phyloP scores from a whole-genome alignment of 192 early-diverging fungal species.

The Rhizoclosmatium globosum region DNA sequence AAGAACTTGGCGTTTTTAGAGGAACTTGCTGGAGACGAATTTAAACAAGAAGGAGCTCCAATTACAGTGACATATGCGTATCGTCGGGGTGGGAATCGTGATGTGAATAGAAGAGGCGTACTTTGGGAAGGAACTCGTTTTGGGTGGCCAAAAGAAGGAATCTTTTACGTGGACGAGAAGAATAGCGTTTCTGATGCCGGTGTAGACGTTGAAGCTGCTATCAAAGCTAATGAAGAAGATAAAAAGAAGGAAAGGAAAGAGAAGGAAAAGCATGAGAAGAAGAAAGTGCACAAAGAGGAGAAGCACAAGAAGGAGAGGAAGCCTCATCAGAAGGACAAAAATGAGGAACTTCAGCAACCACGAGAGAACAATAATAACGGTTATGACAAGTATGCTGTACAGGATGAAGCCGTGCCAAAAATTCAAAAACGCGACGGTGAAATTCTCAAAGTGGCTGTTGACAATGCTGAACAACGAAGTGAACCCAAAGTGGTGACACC shows the following conservation, averaged over 20 bases:
- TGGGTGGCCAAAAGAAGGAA: background rate
- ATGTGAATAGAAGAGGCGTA: background rate
- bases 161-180: background rate
- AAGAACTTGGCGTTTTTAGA: background rate
- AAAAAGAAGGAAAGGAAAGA: background rate
- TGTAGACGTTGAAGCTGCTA: background rate
- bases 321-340: background rate
- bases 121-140: background rate
- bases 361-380: background rate
- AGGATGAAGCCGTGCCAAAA: background rate
- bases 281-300: too few species aligned
- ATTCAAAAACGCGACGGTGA: background rate
- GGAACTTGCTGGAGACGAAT: background rate
- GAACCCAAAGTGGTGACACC: background rate
- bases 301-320: background rate
- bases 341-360: background rate
- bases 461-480: background rate
- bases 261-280: too few species aligned
- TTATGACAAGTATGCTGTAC: background rate
- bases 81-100: background rate
- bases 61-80: slow-evolving; percentile 3
- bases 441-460: background rate
- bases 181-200: background rate
- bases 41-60: background rate
- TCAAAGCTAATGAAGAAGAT: background rate